Evolutionary conservation across 2,329 filamentous ascomycete species (phyloP), one percentile per base, ranked within the genome.

Genomic region (Fusarium globosum): DNA sequence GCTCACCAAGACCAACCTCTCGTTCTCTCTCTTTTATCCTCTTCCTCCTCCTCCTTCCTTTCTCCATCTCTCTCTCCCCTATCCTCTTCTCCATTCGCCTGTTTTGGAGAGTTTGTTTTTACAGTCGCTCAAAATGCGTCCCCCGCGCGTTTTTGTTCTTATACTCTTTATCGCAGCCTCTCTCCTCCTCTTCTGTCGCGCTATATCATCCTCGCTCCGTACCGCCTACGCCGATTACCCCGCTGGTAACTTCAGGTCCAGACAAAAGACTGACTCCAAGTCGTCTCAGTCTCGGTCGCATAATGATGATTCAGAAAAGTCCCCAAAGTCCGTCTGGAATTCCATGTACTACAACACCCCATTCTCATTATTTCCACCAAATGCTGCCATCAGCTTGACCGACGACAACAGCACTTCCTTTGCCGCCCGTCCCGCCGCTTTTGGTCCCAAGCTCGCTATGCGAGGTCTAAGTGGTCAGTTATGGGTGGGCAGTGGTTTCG

Each of bases 331-430:
- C 12, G 71, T 81, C 43, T 81, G 81, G 74, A 78, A 81, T 43
- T 85, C 94, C 72, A 90, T 94, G 82, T 92, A 92, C 72, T 93
- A 94, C 82, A 91, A 90, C 67, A 87, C 91, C 10, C 92, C 95
- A 2, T 94, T 95, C 73, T 95, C 94, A 26, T 90, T 99, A 28
- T 99, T 99, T 81, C 95, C 96, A 9, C 95, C 95, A 7, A 97
- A 96, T 73, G 96, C 96, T 53, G 93, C 97, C 78, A 98, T 99
- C 81, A 97, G 94, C 82, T 88, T 99, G 70, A 97, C 95, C 79
- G 95, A 98, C 82, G 96, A 99, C 83, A 99, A 99, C 83, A 97
- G 94, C 76, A 99, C 96, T 18, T 97, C 97, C 76, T 99, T 99
- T 84, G 88, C 97, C 62, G 95, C 96, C 48, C 89, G 96, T 55